Evolutionary conservation across 2,329 filamentous ascomycete species (phyloP).

Genomic region (Xylariaceae sp.): DNA sequence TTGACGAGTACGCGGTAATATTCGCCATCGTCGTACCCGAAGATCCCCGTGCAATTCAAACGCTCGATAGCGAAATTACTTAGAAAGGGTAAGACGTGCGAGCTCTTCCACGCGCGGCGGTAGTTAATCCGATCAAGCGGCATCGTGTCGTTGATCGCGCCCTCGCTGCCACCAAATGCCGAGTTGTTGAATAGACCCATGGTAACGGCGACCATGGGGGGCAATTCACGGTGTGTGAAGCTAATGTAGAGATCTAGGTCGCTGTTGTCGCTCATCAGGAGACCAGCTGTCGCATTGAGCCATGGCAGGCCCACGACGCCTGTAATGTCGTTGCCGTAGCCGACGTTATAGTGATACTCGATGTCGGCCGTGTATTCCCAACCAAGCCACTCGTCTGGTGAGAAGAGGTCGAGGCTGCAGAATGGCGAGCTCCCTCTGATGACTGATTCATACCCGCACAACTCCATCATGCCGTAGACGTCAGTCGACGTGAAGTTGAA

Average conservation of each 20-base stretch:
- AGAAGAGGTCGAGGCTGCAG: slow-evolving; percentile 56
- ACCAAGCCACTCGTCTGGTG: slow-evolving; percentile 59
- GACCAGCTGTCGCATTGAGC: slow-evolving; percentile 56
- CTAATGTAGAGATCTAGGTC: slow-evolving; percentile 60
- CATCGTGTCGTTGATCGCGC: slow-evolving; percentile 59
- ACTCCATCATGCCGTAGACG: slow-evolving; percentile 61
- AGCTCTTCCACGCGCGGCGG: slow-evolving; percentile 59
- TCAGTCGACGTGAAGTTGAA: slow-evolving; percentile 64
- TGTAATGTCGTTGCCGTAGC: slow-evolving; percentile 57
- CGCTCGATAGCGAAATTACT: slow-evolving; percentile 64
- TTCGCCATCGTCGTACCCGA: slow-evolving; percentile 50
- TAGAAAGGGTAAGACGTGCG: slow-evolving; percentile 60
- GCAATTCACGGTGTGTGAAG: slow-evolving; percentile 67
- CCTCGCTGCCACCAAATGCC: slow-evolving; percentile 46
- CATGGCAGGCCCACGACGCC: slow-evolving; percentile 62
- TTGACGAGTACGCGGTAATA: slow-evolving; percentile 45
- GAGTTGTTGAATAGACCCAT: slow-evolving; percentile 69
- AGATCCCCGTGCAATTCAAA: slow-evolving; percentile 55
- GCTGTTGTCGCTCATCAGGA: slow-evolving; percentile 40
- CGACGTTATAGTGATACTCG: slow-evolving; percentile 61
- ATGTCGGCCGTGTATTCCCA: slow-evolving; percentile 64
- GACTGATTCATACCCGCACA: slow-evolving; percentile 64
- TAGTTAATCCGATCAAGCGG: slow-evolving; percentile 60
- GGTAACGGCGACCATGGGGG: slow-evolving; percentile 62
- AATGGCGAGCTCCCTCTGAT: slow-evolving; percentile 59